Base-by-base conservation (phyloP, 2,329 filamentous ascomycete genomes). In the Colletotrichum nymphaeae region DNA sequence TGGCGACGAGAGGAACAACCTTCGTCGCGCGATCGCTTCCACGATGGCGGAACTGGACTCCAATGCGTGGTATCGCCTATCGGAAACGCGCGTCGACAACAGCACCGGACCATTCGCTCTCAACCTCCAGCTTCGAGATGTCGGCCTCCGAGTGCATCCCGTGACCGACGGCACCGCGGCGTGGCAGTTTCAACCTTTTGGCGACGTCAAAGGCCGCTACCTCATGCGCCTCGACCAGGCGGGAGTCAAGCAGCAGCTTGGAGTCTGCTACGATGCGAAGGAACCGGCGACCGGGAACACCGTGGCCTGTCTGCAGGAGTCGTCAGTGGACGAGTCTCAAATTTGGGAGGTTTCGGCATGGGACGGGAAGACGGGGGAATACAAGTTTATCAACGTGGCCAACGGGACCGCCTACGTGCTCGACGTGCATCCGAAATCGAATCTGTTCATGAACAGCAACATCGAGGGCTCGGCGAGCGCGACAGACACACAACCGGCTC, bases 21-120 rank as follows among this genome's bases (percentile, higher is more conserved):
- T 56, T 37, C 24, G 53, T 59, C 52, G 67, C 56, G 32, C 56
- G 66, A 53, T 35, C 32, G 55, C 60, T 57, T 12, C 57, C 59
- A 73, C 69, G 52, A 73, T 70, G 67, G 71, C 60, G 67, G 56
- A 66, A 53, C 46, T 83, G 55, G 79, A 84, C 76, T 60, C 78
- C 30, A 83, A 84, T 65, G 78, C 74, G 32, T 84, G 82, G 82
- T 83, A 81, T 68, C 79, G 81, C 65, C 52, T 83, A 22, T 79
- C 77, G 24, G 81, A 83, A 69, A 76, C 71, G 32, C 80, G 81
- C 42, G 80, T 83, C 35, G 81, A 83, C 72, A 74, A 76, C 26
- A 76, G 78, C 56, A 73, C 75, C 26, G 75, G 74, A 14, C 60
- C 73, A 0, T 79, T 83, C 19, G 26, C 49, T 3, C 63, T 67